These are phyloP conservation scores for Malbranchea zuffiana DNA, from an alignment of 2,329 filamentous ascomycete species.

Conservation along the genomic window DNA sequence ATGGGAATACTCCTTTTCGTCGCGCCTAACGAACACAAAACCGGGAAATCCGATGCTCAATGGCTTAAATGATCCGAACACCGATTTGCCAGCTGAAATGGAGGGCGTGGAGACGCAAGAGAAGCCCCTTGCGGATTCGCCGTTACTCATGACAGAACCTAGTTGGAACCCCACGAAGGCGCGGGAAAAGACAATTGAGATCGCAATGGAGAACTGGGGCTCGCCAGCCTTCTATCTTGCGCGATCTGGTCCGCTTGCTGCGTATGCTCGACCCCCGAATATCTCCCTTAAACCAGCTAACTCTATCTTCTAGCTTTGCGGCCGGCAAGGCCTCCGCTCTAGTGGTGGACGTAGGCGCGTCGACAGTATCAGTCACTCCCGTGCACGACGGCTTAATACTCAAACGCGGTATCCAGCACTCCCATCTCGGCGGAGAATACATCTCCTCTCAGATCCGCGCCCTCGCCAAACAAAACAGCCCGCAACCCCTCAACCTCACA, in stretches of 20 bases:
- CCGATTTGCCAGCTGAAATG: slow-evolving; percentile 48
- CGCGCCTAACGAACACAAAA: slow-evolving; percentile 68
- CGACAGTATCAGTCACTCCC: slow-evolving; percentile 78
- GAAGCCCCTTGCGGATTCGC: slow-evolving; percentile 78
- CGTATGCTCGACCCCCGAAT: slow-evolving; percentile 38
- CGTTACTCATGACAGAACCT: slow-evolving; percentile 84
- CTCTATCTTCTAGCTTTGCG: slow-evolving; percentile 49
- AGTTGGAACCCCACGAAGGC: slow-evolving; percentile 83
- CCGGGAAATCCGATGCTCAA: slow-evolving; percentile 62
- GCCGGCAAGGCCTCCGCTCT: slow-evolving; percentile 87
- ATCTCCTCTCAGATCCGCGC: slow-evolving; percentile 77
- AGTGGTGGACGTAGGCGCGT: slow-evolving; percentile 82
- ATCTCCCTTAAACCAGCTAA: slow-evolving; percentile 7
- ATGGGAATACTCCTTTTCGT: slow-evolving; percentile 89
- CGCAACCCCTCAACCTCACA: slow-evolving; percentile 61
- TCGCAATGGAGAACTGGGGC: slow-evolving; percentile 95
- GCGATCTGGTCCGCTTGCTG: slow-evolving; percentile 75
- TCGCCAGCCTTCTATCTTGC: slow-evolving; percentile 90
- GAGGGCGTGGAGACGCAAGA: slow-evolving; percentile 53
- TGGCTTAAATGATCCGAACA: slow-evolving; percentile 60
- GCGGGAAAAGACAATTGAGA: slow-evolving; percentile 86
- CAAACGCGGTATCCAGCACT: slow-evolving; percentile 78
- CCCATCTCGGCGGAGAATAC: slow-evolving; percentile 77
- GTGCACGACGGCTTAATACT: slow-evolving; percentile 92
- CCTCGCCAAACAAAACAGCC: slow-evolving; percentile 57